Conservation (phyloP, 2,329 filamentous ascomycete genomes). For the Aspergillus niger region DNA sequence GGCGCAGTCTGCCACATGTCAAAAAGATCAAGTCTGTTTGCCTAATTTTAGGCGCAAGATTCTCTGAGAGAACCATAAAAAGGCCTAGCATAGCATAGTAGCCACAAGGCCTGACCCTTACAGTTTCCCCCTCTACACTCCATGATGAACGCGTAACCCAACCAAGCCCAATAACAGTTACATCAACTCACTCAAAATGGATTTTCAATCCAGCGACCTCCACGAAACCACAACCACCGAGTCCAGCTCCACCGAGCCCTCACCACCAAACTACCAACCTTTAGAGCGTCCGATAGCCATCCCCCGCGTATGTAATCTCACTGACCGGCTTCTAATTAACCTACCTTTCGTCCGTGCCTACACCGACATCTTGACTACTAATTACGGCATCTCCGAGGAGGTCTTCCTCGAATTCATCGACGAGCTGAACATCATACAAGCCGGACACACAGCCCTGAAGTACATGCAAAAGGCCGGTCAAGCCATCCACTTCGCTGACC, state of each 20-base stretch:
- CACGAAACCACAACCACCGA: too few relatives aligned
- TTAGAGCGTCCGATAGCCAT: background rate
- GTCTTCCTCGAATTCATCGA: background rate
- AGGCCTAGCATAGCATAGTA: too few relatives aligned
- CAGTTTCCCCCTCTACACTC: too few relatives aligned
- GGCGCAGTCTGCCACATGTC: too few relatives aligned
- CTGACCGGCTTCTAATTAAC: background rate
- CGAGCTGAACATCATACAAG: background rate
- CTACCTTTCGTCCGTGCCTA: background rate
- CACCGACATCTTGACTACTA: background rate
- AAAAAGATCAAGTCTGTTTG: too few relatives aligned
- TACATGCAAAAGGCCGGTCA: background rate
- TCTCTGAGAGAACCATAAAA: too few relatives aligned
- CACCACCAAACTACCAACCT: background rate
- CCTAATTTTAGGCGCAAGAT: fast-evolving
- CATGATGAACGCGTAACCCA: too few relatives aligned
- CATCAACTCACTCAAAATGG: too few relatives aligned
- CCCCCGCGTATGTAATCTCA: background rate
- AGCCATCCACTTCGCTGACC: background rate
- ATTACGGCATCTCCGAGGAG: background rate
- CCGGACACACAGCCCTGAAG: background rate
- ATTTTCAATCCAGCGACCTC: too few relatives aligned
- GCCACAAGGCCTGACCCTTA: too few relatives aligned
- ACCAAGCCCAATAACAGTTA: too few relatives aligned
- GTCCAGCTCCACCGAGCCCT: too few relatives aligned